These are phyloP conservation scores for Chloranthus sessilifolius DNA, from an alignment of 164 flowering plant species.

Conservation along the genomic window DNA sequence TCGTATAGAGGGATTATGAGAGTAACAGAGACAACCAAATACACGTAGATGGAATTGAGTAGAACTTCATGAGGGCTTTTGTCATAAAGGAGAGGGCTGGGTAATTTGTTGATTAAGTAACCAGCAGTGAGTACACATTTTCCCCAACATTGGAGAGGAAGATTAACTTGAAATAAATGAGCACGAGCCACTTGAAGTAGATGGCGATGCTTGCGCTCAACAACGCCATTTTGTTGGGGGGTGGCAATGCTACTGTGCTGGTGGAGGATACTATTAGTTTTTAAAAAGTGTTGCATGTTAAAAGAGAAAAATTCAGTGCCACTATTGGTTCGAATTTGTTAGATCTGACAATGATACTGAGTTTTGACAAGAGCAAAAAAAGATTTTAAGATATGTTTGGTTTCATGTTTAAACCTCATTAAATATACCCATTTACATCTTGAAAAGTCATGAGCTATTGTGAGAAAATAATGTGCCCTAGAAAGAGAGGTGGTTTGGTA, in stretches of 20 bases:
- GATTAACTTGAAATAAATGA: too few species aligned
- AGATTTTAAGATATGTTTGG: neutral
- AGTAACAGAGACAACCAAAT: neutral
- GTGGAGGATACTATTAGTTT: neutral
- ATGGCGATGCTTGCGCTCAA: too few species aligned
- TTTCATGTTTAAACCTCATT: neutral
- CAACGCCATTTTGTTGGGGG: slow-evolving; percentile 1
- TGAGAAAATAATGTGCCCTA: neutral
- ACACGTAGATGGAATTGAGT: neutral
- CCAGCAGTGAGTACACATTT: too few species aligned
- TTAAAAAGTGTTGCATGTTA: neutral
- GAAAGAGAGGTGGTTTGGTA: neutral
- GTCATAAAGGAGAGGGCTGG: too few species aligned
- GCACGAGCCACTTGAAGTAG: too few species aligned
- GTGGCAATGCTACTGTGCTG: neutral
- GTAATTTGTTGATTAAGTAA: too few species aligned
- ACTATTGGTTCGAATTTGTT: neutral
- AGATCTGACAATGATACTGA: neutral
- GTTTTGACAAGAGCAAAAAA: too few species aligned
- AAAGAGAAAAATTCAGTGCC: neutral
- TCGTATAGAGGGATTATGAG: neutral
- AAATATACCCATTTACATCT: neutral
- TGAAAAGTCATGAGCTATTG: neutral
- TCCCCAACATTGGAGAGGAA: too few species aligned
- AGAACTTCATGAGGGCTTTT: too few species aligned